Base-by-base conservation (phyloP, 768 basidiomycete genomes). In the Lentinula raphanica region DNA sequence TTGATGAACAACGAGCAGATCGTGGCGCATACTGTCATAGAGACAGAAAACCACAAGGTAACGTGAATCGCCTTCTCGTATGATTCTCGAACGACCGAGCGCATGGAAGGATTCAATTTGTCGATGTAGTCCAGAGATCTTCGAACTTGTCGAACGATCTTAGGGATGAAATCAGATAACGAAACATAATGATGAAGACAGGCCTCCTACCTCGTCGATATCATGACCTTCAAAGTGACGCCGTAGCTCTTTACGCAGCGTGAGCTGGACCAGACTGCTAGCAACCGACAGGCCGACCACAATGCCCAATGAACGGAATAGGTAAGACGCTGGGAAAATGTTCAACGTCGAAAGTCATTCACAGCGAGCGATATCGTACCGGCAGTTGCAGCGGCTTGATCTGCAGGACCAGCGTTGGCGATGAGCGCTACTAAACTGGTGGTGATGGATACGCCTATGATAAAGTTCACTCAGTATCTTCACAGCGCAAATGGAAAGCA, bases 1-100 rank as follows among this genome's bases (percentile, higher is more conserved):
- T 76, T 80, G 44, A 86, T 81, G 59, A 81, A 84, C 11, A 76
- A 49, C 1, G 80, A 77, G 1, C 76, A 71, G 12, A 81, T 12
- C 12, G 80, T 64, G 0, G 77, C 73, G 35, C 71, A 70, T 2
- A 65, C 68, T 5, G 76, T 75, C 67, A 82, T 66, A 3, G 61
- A 65, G 15, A 77, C 72, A 1, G 76, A 72, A 65, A 84, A 81
- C 65, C 71, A 74, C 60, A 85, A 73, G 2, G 81, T 72, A 5
- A 70, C 72, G 49, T 77, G 76, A 13, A 82, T 68, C 0, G 81
- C 81, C 31, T 75, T 68, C 17, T 67, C 76, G 27, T 49, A 49
- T 49, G 49, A 29, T 7, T 35, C 19, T 49, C 28, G 32, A 13
- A 49, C 49, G 8, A 49, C 32, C 7, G 49, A 29, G n/a, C 49